A percentile compares a stretch with the other conserved stretches of the same genome.
phyloP scores from a whole-genome alignment of 345 rosid genomes.

The Euphorbia lathyris region DNA sequence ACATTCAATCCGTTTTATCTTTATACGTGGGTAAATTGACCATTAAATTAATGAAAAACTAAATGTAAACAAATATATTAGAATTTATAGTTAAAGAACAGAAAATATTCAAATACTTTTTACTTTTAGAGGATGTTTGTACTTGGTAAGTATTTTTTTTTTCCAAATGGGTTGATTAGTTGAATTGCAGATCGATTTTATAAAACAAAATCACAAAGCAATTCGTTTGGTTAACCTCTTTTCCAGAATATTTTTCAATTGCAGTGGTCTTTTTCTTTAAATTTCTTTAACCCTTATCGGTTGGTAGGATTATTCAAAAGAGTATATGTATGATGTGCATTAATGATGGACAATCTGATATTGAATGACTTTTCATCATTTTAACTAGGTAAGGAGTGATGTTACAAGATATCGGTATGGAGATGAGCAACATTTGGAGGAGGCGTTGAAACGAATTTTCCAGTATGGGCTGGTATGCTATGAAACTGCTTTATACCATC shows the following conservation, averaged over 20 bases:
- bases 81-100: no score
- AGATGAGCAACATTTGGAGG: conserved; percentile 96
- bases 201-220: not conserved
- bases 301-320: no score
- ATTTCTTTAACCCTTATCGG: not conserved
- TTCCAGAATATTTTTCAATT: not conserved
- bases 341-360: not conserved
- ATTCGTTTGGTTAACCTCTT: not conserved
- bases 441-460: conserved; percentile 85
- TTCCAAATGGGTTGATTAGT: not conserved
- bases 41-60: no score
- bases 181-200: not conserved
- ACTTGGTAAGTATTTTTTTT: no score
- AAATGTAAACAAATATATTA: no score
- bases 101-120: no score
- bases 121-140: no score
- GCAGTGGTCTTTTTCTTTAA: not conserved
- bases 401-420: conserved; percentile 89
- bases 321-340: no score
- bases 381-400: conserved; percentile 72
- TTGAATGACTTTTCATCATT: conserved; percentile 21
- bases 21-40: no score
- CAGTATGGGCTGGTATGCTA: conserved; percentile 80
- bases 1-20: no score
- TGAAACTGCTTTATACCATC: not conserved